A percentile compares a stretch with the other conserved stretches of the same genome.
Conservation (phyloP, 495 filamentous ascomycete genomes). For the Daldinia decipiens region DNA sequence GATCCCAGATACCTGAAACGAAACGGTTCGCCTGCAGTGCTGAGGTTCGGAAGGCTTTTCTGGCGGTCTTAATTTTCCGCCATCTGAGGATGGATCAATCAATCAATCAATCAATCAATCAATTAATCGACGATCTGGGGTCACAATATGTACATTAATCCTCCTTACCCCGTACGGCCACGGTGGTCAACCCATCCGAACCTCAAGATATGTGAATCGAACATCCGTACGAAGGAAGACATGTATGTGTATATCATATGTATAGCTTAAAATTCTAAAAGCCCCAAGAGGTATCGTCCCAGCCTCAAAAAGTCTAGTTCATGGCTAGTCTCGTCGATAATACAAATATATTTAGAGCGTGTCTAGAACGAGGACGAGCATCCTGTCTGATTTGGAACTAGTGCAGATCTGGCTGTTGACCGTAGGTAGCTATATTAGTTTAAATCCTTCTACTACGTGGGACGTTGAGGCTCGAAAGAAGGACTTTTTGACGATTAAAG, state of each 20-base stretch:
- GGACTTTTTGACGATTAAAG: conserved; percentile 21
- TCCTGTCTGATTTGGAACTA: conserved; percentile 9
- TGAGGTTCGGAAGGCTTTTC: conserved; percentile 19
- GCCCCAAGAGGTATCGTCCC: conserved; percentile 1
- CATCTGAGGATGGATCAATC: neutral
- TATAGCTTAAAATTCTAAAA: conserved; percentile 11
- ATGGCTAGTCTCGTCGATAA: neutral
- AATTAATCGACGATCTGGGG: conserved; percentile 35
- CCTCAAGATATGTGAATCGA: conserved; percentile 13
- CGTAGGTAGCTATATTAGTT: neutral
- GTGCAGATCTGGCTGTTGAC: conserved; percentile 14
- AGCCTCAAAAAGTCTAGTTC: conserved; percentile 14
- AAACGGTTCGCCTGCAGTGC: conserved; percentile 18
- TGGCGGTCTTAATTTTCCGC: neutral
- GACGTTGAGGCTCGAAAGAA: conserved; percentile 23
- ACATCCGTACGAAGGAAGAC: conserved; percentile 16
- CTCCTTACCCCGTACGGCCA: conserved; percentile 1
- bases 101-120: neutral
- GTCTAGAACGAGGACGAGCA: conserved; percentile 1
- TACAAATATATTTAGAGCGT: conserved; percentile 6
- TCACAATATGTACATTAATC: conserved; percentile 2
- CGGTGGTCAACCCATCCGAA: conserved; percentile 14
- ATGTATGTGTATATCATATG: conserved; percentile 9
- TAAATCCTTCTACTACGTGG: neutral
- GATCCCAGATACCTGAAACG: conserved; percentile 29